A percentile compares a stretch with the other conserved stretches of the same genome.
Evolutionary conservation across 2,329 filamentous ascomycete genomes (phyloP).

Genomic region (Fusarium dimerum): DNA sequence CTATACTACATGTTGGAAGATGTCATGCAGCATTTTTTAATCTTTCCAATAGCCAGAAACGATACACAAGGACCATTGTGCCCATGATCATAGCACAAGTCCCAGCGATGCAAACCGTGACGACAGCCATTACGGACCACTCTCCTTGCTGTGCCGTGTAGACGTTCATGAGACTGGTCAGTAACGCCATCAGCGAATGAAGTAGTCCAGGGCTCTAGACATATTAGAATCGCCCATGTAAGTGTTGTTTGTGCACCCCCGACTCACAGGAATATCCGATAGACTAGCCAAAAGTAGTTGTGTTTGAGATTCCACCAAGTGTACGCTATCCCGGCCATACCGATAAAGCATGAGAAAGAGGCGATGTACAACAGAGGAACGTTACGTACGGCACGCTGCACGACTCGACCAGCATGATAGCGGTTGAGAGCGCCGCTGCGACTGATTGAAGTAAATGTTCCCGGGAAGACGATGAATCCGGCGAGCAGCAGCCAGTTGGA

Average conservation of each 20-base stretch:
- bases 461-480: conserved; percentile 6
- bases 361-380: conserved; percentile 1
- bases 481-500: conserved; percentile 15
- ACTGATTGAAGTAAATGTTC: conserved; percentile 9
- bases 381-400: conserved; percentile 1
- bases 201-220: conserved; percentile 42
- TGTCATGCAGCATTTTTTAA: background rate
- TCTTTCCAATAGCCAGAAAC: conserved; percentile 3
- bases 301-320: conserved; percentile 8
- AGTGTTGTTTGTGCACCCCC: background rate
- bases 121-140: conserved; percentile 6
- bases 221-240: background rate
- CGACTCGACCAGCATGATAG: background rate
- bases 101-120: conserved; percentile 3
- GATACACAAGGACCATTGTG: conserved; percentile 2
- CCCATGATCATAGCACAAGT: conserved; percentile 2
- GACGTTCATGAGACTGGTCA: conserved; percentile 6
- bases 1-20: background rate
- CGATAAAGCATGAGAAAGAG: background rate
- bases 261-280: conserved; percentile 9
- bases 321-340: conserved; percentile 2
- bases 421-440: background rate
- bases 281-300: conserved; percentile 10
- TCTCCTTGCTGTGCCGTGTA: conserved; percentile 6
- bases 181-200: conserved; percentile 5